phyloP scores from a whole-genome alignment of 2,329 filamentous ascomycete genomes.

The Orbilia quercus region DNA sequence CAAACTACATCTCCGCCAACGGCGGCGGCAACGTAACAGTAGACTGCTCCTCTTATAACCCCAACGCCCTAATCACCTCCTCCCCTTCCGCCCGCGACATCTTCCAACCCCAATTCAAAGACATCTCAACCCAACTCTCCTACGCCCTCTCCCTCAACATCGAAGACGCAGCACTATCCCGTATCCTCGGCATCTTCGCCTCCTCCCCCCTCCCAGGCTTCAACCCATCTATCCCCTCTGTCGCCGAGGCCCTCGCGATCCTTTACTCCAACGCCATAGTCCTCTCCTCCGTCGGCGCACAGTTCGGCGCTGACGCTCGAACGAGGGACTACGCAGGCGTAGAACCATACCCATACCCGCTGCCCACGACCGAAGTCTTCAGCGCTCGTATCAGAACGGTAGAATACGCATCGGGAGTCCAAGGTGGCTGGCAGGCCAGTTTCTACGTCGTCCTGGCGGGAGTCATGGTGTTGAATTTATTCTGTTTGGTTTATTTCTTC shows the following conservation, averaged over 20 bases:
- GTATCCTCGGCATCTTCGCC: slow-evolving; percentile 48
- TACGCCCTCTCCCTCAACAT: slow-evolving; percentile 50
- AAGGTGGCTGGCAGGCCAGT: slow-evolving; percentile 70
- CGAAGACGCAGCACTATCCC: slow-evolving; percentile 38
- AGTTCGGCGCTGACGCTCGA: slow-evolving; percentile 65
- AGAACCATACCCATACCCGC: slow-evolving; percentile 20
- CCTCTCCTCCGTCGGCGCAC: slow-evolving; percentile 70
- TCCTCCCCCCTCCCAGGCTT: slow-evolving; percentile 62
- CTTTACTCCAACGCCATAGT: slow-evolving; percentile 75
- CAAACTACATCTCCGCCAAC: slow-evolving; percentile 70
- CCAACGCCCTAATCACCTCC: slow-evolving; percentile 14
- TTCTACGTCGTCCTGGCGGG: slow-evolving; percentile 76
- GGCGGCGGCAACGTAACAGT: slow-evolving; percentile 71
- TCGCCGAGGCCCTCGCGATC: slow-evolving; percentile 79
- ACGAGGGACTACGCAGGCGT: slow-evolving; percentile 62
- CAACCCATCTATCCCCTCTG: slow-evolving; percentile 70
- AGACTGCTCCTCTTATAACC: slow-evolving; percentile 63
- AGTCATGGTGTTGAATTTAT: slow-evolving; percentile 75
- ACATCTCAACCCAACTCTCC: slow-evolving; percentile 48
- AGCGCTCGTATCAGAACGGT: slow-evolving; percentile 73
- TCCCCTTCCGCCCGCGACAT: slow-evolving; percentile 22
- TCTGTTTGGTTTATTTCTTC: slow-evolving; percentile 65
- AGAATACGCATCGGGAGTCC: slow-evolving; percentile 76
- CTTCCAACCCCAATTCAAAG: slow-evolving; percentile 52
- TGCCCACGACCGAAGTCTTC: slow-evolving; percentile 68